Conservation (phyloP, 2,329 filamentous ascomycete species). For the Trichoderma arundinaceum region DNA sequence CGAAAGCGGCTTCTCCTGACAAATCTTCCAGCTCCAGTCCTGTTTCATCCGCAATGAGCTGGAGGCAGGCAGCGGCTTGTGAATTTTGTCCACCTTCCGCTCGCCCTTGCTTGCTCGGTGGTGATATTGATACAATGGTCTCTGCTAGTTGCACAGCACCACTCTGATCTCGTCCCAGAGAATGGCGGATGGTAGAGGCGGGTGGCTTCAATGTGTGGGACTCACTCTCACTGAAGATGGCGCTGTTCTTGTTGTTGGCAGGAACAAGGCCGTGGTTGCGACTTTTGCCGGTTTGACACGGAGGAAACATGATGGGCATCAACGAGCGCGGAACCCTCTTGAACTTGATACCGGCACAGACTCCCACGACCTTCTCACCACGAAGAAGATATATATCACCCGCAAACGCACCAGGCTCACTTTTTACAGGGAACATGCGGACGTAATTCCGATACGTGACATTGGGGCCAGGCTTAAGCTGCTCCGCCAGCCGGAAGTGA, state of each 20-base stretch:
- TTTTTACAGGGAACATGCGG: conserved; percentile 58
- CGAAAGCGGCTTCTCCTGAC: conserved; percentile 60
- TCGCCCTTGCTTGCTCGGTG: background rate
- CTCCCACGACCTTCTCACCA: conserved; percentile 54
- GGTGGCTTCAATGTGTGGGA: background rate
- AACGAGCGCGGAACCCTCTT: conserved; percentile 69
- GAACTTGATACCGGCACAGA: conserved; percentile 65
- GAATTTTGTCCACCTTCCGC: background rate
- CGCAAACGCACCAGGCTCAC: conserved; percentile 48
- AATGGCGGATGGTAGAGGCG: background rate
- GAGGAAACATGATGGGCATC: conserved; percentile 68
- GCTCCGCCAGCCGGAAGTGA: conserved; percentile 56
- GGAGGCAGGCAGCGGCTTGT: background rate
- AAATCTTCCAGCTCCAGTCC: conserved; percentile 60
- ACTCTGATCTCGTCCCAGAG: background rate
- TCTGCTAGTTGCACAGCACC: background rate
- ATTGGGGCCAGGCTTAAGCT: conserved; percentile 44
- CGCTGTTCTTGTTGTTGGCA: background rate
- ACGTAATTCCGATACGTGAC: conserved; percentile 63
- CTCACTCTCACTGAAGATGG: background rate
- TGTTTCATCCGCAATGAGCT: conserved; percentile 60
- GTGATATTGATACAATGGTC: background rate
- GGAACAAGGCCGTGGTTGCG: background rate
- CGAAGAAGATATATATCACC: conserved; percentile 64
- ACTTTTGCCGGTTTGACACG: conserved; percentile 1